Evolutionary conservation across 2,329 filamentous ascomycete genomes (phyloP), one percentile per base, ranked within the genome.

Genomic region (Coleophoma eucalyptorum): DNA sequence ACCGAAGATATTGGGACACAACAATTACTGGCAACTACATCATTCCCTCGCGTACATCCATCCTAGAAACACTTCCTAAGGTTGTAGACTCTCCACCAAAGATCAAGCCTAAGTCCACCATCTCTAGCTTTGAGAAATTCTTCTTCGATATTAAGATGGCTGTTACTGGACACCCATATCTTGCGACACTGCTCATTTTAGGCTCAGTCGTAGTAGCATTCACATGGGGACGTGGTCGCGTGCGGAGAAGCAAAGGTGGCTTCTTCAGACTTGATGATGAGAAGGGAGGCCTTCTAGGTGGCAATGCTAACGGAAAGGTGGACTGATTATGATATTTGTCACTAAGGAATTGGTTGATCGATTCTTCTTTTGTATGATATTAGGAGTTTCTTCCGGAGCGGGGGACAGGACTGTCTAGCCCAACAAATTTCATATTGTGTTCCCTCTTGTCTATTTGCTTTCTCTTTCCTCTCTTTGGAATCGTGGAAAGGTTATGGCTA

Each of bases 1-100:
- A 90, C 72, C 91, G 89, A 61, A 85, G 88, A 57, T 99, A 96
- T 74, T 99, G 94, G 94, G 94, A 99, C 66, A 83, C 79, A 32
- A 96, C 92, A 43, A 86, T 87, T 54, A 94, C 90, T 3, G 93
- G 92, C 58, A 93, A 94, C 69, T 82, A 87, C 55, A 97, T 99
- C 65, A 85, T 92, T 60, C 87, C 92, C 49, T 94, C 88, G 21
- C 87, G 94, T 55, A 67, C 65, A 0, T 67, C 65, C 5, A 68
- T 68, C 19, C 58, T 67, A 12, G 65, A 68, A 50, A 67, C 65
- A 6, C 72, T 80, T 42, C 73, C 73, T 33, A 74, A 78, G 50
- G 72, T 80, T 49, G 69, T 78, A 47, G 65, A 70, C 40, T 72
- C 69, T 31, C 74, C 76, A 5, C 62, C 87, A 43, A 83, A 84